Base-by-base conservation (phyloP, 108 stramenopile genomes). In the Pseudonitzschia multistriata region DNA sequence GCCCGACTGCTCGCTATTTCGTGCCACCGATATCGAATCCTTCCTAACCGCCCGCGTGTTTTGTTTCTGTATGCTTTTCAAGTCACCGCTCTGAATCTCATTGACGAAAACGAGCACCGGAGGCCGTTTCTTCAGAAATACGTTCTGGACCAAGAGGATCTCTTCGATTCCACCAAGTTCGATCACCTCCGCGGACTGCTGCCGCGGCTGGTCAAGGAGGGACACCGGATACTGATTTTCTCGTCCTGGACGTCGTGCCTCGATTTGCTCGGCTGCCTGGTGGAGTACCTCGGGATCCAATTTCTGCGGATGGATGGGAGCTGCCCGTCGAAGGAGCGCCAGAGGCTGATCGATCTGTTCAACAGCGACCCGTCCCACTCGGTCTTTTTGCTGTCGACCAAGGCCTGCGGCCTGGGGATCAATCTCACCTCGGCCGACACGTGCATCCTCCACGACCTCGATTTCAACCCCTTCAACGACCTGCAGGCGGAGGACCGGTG, bases 401-500 rank as follows among this genome's bases (percentile, higher is more conserved):
- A 77, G 62, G 79, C 82, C 31, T 80, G 82, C 62, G 79, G 82
- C 30, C 34, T 81, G 34, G 96, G 94, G 19, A 88, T 90, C 56
- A 83, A 79, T 50, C 79, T 97, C 50, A 92, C 97, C 7, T 80
- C 91, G 15, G 98, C 98, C 0, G 96, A 98, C 78, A 92, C 92
- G 0, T 97, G 97, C 63, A 97, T 99, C 50, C 80, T 99, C 35
- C 94, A 97, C 76, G 98, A 99, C 82, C 71, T 92, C 28, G 95
- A 97, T 76, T 98, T 97, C 82, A 98, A 98, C 72, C 98, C 98
- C 11, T 92, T 94, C 78, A 94, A 94, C 61, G 98, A 99, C 79
- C 71, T 87, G 52, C 98, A 99, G 68, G 98, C 98, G 15, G 90
- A 96, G 85, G 70, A 75, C 52, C 80, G 83, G 11, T 80, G 79